phyloP scores from a whole-genome alignment of 192 early-diverging fungal genomes.

The Coemansia sp. region DNA sequence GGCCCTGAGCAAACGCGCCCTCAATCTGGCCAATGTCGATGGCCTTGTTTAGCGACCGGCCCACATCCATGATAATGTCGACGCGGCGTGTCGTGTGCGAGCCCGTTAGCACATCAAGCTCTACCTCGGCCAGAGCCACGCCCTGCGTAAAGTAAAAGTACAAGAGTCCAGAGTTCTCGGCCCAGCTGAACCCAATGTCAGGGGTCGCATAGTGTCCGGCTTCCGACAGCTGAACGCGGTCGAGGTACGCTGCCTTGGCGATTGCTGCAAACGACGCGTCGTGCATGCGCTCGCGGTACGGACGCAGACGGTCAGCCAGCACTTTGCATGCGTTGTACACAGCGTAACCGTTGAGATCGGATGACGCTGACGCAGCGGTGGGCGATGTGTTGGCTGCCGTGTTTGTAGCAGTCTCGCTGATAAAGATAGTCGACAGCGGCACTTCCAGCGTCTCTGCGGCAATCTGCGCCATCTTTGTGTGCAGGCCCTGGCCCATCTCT shows the following conservation, averaged over 20 bases:
- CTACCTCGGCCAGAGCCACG: conserved; percentile 77
- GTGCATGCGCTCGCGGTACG: conserved; percentile 65
- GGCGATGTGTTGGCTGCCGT: conserved; percentile 76
- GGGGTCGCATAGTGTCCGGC: conserved; percentile 87
- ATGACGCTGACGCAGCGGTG: conserved; percentile 77
- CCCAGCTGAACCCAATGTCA: conserved; percentile 75
- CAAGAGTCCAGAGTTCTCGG: conserved; percentile 64
- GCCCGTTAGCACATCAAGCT: conserved; percentile 82
- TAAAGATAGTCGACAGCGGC: conserved; percentile 64
- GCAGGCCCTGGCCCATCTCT: conserved; percentile 92
- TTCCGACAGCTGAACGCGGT: conserved; percentile 74
- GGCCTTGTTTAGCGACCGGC: conserved; percentile 79
- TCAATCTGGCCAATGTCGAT: conserved; percentile 91
- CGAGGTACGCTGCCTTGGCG: conserved; percentile 67
- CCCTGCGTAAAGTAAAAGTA: conserved; percentile 87
- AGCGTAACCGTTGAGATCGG: conserved; percentile 81
- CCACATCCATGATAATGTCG: conserved; percentile 86
- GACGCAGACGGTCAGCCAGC: conserved; percentile 69
- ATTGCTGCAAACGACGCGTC: conserved; percentile 56
- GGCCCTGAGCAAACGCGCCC: conserved; percentile 81
- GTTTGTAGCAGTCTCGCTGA: conserved; percentile 74
- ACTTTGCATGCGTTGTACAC: conserved; percentile 75
- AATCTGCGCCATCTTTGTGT: conserved; percentile 86
- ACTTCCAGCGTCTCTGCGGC: conserved; percentile 79
- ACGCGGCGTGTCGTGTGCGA: conserved; percentile 69